Base-by-base conservation (phyloP, 257 asterid genomes). In the Buddleja alternifolia region DNA sequence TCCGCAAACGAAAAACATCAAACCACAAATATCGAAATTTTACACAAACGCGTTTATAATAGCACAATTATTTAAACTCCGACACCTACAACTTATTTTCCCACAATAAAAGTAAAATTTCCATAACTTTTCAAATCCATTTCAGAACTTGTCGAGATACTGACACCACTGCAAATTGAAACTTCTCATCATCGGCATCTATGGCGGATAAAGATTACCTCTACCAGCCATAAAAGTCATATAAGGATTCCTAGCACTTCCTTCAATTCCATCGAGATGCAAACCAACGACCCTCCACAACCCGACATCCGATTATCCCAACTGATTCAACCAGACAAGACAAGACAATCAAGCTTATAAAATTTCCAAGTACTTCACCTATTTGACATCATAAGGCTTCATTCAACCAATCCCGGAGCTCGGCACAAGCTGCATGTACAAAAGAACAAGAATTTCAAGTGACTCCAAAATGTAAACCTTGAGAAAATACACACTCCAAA, bases 371-470 rank as follows among this genome's bases (percentile, higher is more conserved):
- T 24, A 44, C 79, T 69, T 76, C 81, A 73, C 86, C 84, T 83
- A 83, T 78, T 29, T 75, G 85, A 83, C 32, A 78, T 81, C 83
- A 77, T 82, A 77, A 82, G 3, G 73, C 83, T 86, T 80, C 82
- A 78, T 63, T 72, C 72, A 70, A 80, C 82, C 82, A 77, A 75
- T 76, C 90, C 58, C 86, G 77, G 74, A 82, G 82, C 94, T 81
- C 74, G 87, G 88, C 95, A 85, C 87, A 75, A 75, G 88, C 97
- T 88, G 87, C 80, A 78, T 45, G 64, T 10, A 39, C 9, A 42
- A 57, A 7, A 29, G 23, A 41, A 15, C 25, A 23, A 8, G 44
- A 17, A 23, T 44, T 59, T 23, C 15, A 11, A 10, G 53, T 17
- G 17, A 34, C 14, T 11, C 24, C 7, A 48, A 58, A 48, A 37